phyloP scores from a whole-genome alignment of 495 filamentous ascomycete species.

The Aspergillus biplanus region DNA sequence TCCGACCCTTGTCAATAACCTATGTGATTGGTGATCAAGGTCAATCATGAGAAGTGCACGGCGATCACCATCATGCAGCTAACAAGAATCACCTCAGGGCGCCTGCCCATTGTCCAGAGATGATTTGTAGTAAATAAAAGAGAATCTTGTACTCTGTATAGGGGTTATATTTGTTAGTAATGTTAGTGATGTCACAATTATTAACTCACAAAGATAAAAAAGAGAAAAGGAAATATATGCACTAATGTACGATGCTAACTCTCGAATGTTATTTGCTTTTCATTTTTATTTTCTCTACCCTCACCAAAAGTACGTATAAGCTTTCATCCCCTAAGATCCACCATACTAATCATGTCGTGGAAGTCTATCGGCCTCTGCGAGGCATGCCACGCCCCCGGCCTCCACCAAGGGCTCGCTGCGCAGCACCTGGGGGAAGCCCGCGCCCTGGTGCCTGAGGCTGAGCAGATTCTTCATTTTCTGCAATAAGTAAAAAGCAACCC shows the following conservation, averaged over 20 bases:
- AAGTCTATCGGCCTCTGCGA: slow-evolving; percentile 40
- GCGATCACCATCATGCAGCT: too few relatives aligned
- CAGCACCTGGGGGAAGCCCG: slow-evolving; percentile 86
- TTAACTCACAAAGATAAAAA: too few relatives aligned
- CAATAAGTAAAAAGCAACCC: slow-evolving; percentile 11
- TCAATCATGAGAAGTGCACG: too few relatives aligned
- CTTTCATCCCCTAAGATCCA: slow-evolving; percentile 5
- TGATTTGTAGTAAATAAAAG: too few relatives aligned
- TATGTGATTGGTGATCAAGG: too few relatives aligned
- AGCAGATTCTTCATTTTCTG: slow-evolving; percentile 86
- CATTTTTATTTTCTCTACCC: slow-evolving; percentile 19
- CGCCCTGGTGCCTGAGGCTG: slow-evolving; percentile 76
- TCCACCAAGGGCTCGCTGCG: slow-evolving; percentile 82
- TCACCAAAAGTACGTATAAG: neutral
- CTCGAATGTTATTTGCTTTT: slow-evolving; percentile 15
- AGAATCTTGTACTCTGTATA: too few relatives aligned
- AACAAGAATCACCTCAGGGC: too few relatives aligned
- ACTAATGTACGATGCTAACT: slow-evolving; percentile 18
- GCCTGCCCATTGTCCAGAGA: too few relatives aligned
- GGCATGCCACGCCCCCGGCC: slow-evolving; percentile 92
- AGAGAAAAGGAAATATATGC: slow-evolving; percentile 8
- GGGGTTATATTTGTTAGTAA: too few relatives aligned
- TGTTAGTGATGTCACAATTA: too few relatives aligned
- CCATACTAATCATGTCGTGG: slow-evolving; percentile 2
- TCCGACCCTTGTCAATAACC: too few relatives aligned